A percentile compares a stretch with the other conserved stretches of the same genome.
Evolutionary conservation across 129 eudicot genomes (phyloP).

Genomic region (Arctium minus): DNA sequence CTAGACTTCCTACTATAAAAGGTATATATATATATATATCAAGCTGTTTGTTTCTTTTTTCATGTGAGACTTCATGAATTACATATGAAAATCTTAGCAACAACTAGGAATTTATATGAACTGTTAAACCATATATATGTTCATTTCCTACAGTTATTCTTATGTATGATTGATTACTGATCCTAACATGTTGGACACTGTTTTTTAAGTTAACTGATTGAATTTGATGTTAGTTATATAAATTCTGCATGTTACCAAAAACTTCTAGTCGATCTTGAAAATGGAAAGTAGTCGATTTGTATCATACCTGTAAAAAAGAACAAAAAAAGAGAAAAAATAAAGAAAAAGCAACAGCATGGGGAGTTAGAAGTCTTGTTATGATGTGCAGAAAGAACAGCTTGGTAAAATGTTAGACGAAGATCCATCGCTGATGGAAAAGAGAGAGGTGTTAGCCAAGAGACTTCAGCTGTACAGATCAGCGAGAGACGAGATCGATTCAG

Average conservation of each 20-base stretch:
- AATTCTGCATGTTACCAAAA: neutral
- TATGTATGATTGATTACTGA: neutral
- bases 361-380: neutral
- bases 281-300: neutral
- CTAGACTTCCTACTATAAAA: neutral
- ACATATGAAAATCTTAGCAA: neutral
- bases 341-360: neutral
- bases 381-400: constrained; percentile 82
- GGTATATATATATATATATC: no score
- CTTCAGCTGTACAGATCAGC: constrained; percentile 82
- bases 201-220: neutral
- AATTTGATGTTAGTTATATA: constrained; percentile 1
- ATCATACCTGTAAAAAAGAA: neutral
- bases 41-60: neutral
- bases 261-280: neutral
- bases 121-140: neutral
- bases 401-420: constrained; percentile 93
- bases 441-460: constrained; percentile 79
- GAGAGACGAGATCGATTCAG: constrained; percentile 92
- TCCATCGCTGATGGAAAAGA: constrained; percentile 81
- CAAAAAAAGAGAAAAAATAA: neutral
- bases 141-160: neutral
- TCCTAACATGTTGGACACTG: neutral
- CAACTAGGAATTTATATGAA: neutral
- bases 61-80: neutral